These are phyloP conservation scores for Plasmodium gonderi DNA, from an alignment of 169 alveolate genomes.

Conservation along the genomic window DNA sequence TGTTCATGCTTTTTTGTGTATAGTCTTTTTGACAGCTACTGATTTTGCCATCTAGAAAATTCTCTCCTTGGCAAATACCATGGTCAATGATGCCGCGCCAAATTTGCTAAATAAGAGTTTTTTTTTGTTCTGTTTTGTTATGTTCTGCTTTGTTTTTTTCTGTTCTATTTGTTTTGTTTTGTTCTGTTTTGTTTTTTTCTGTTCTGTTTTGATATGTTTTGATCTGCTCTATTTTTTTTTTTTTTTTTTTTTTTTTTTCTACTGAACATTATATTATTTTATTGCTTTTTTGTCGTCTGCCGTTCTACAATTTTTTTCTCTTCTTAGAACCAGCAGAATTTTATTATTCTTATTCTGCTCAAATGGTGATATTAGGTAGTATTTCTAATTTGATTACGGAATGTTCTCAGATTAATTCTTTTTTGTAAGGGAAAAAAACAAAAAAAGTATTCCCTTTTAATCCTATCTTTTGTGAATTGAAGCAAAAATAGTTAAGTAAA, in stretches of 20 bases:
- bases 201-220: no score
- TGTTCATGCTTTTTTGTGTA: neutral
- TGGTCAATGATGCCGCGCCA: no score
- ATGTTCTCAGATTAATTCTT: neutral
- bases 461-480: neutral
- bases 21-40: no score
- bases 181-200: no score
- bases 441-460: neutral
- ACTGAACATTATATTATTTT: neutral
- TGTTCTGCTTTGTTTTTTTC: no score
- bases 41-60: no score
- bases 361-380: neutral
- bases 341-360: neutral
- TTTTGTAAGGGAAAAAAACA: neutral
- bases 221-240: no score
- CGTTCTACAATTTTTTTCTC: neutral
- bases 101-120: no score
- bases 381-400: neutral
- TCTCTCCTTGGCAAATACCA: no score
- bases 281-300: neutral
- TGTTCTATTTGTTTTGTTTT: no score
- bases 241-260: neutral
- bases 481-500: neutral
- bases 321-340: neutral
- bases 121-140: no score